Percentiles rank a stretch among this genome's conserved stretches.
Conservation (phyloP, 2,329 filamentous ascomycete genomes). For the Curvularia verruculosa region DNA sequence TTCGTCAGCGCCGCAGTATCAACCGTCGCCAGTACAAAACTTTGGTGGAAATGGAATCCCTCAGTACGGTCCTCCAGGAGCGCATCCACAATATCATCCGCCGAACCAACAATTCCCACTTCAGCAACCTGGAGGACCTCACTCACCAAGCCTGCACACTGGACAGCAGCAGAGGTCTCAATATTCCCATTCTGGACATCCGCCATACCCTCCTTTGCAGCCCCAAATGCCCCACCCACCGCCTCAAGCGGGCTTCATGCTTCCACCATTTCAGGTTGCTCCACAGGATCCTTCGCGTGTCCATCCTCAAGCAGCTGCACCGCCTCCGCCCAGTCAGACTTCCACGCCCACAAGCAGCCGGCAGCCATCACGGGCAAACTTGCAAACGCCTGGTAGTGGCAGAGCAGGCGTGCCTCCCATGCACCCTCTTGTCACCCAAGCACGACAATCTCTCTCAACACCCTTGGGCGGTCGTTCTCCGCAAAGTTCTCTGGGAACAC, state of each 20-base stretch:
- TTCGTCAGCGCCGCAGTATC: slow-evolving; percentile 43
- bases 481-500: slow-evolving; percentile 32
- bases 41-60: slow-evolving; percentile 33
- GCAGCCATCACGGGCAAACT: slow-evolving; percentile 18
- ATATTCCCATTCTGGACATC: slow-evolving; percentile 40
- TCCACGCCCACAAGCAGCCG: slow-evolving; percentile 38
- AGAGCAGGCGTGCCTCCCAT: slow-evolving; percentile 27
- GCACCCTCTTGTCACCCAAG: slow-evolving; percentile 33
- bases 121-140: slow-evolving; percentile 35
- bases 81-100: slow-evolving; percentile 38
- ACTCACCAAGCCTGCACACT: slow-evolving; percentile 42
- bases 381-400: slow-evolving; percentile 24
- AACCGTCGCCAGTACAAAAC: slow-evolving; percentile 32
- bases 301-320: slow-evolving; percentile 40
- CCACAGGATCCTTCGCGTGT: slow-evolving; percentile 51
- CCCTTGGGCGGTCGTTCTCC: slow-evolving; percentile 35
- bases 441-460: slow-evolving; percentile 36
- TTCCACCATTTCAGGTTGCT: slow-evolving; percentile 56
- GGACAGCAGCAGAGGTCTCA: slow-evolving; percentile 39
- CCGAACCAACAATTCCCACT: slow-evolving; percentile 35
- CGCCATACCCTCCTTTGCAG: slow-evolving; percentile 41
- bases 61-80: slow-evolving; percentile 35
- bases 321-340: slow-evolving; percentile 32
- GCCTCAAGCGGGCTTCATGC: slow-evolving; percentile 54
- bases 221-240: slow-evolving; percentile 45